Evolutionary conservation across 176 grass and related monocot genomes (phyloP).

Genomic region (Elymus sibiricus): DNA sequence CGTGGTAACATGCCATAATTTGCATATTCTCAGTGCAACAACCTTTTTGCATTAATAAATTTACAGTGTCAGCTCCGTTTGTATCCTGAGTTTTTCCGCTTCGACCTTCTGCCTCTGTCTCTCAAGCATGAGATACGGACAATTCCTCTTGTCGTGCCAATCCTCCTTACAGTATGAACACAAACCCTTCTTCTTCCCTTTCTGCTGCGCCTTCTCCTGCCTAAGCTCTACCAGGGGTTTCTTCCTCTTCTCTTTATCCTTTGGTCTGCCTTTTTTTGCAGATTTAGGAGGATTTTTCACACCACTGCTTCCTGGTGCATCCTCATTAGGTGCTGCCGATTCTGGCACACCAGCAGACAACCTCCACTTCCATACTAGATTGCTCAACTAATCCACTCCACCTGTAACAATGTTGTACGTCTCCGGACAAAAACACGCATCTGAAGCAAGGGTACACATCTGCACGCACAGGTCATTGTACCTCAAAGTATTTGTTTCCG

Average conservation of each 20-base stretch:
- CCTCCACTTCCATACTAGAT: neutral
- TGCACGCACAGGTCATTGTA: neutral
- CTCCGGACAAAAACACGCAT: neutral
- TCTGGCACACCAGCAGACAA: neutral
- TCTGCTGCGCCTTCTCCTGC: neutral
- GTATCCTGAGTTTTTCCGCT: neutral
- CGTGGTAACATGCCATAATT: no score
- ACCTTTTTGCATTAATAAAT: no score
- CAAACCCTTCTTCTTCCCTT: no score
- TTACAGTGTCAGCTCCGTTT: neutral
- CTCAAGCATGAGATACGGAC: neutral
- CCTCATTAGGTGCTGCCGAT: neutral
- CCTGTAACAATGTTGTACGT: neutral
- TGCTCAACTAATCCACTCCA: neutral
- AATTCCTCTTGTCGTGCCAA: neutral
- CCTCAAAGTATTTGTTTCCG: neutral
- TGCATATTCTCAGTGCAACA: no score
- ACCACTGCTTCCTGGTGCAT: neutral
- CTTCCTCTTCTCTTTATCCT: neutral
- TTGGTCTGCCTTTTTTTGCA: no score
- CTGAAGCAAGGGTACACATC: neutral
- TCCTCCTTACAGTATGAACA: neutral
- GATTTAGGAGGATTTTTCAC: no score
- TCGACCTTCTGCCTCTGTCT: neutral
- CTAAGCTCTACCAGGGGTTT: neutral